Evolutionary conservation across 352 stramenopile species (phyloP).

Genomic region (Globisporangium yorkense): DNA sequence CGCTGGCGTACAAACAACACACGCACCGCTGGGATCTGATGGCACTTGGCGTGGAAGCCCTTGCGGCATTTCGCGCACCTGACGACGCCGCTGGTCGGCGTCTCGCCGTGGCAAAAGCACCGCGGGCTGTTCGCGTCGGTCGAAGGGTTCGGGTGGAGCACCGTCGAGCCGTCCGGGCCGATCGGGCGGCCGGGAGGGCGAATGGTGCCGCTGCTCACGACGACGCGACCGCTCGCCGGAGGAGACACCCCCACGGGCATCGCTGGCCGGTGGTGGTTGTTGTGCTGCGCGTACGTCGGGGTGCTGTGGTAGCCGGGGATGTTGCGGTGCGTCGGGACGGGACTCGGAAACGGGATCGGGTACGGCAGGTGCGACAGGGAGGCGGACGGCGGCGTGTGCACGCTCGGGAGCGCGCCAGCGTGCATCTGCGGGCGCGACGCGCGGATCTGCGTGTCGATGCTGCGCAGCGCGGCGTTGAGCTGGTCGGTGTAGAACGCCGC

Average conservation of each 20-base stretch:
- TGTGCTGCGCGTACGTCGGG: conserved; percentile 1
- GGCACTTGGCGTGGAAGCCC: conserved; percentile 74
- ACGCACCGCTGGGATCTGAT: conserved; percentile 55
- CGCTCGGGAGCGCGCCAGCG: neutral
- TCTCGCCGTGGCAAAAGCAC: conserved; percentile 46
- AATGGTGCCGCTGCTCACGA: neutral
- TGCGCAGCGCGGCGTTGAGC: conserved; percentile 31
- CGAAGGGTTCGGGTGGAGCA: conserved; percentile 19
- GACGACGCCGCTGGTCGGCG: conserved; percentile 29
- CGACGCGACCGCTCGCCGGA: conserved; percentile 1
- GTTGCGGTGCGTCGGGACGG: conserved; percentile 5
- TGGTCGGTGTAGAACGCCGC: conserved; percentile 55
- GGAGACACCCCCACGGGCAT: neutral
- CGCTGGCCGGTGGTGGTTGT: conserved; percentile 2
- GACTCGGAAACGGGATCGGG: neutral
- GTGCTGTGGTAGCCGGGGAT: conserved; percentile 10
- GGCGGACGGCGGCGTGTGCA: neutral
- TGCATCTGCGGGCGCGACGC: conserved; percentile 14
- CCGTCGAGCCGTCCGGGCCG: conserved; percentile 8
- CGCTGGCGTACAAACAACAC: neutral
- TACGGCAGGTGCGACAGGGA: conserved; percentile 1
- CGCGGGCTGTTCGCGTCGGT: conserved; percentile 35
- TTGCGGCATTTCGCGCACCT: conserved; percentile 44
- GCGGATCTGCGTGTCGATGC: conserved; percentile 43
- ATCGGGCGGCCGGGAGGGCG: neutral